Evolutionary conservation across 306 rosid genomes (phyloP).

Genomic region (Fragaria ananassa): DNA sequence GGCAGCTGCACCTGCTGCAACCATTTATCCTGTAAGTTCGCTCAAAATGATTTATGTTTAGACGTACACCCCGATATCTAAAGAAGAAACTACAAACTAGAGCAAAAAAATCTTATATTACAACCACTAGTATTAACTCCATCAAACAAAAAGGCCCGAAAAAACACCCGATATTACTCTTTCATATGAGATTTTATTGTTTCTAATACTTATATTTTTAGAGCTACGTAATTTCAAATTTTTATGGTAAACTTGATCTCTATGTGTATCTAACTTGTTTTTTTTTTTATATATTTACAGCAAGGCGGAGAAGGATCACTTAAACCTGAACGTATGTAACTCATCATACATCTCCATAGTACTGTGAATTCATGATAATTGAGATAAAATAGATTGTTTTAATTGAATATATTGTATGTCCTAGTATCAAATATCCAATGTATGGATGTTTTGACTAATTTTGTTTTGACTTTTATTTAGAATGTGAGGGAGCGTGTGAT

Average conservation of each 20-base stretch:
- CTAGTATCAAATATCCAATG: not conserved
- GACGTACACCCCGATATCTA: not conserved
- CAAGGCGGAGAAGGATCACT: conserved; percentile 5
- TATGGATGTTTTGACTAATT: not conserved
- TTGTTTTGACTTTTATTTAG: not conserved
- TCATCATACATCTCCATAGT: not conserved
- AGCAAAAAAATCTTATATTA: too few species aligned
- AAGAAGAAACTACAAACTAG: too few species aligned
- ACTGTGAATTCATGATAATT: not conserved
- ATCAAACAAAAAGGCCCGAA: not conserved
- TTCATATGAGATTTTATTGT: too few species aligned
- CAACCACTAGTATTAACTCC: not conserved
- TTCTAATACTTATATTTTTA: not conserved
- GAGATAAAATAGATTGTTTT: not conserved
- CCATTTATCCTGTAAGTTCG: not conserved
- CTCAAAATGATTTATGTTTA: not conserved
- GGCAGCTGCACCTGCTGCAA: not conserved
- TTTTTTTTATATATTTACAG: not conserved
- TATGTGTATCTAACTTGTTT: not conserved
- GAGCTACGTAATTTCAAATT: not conserved
- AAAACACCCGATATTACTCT: too few species aligned
- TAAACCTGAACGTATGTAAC: not conserved
- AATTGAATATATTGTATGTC: not conserved
- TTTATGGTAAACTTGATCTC: not conserved
- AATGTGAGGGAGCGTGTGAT: conserved; percentile 25